Base-by-base conservation (phyloP, 1,284 basidiomycete genomes). In the Anthracocystis walkeri region DNA sequence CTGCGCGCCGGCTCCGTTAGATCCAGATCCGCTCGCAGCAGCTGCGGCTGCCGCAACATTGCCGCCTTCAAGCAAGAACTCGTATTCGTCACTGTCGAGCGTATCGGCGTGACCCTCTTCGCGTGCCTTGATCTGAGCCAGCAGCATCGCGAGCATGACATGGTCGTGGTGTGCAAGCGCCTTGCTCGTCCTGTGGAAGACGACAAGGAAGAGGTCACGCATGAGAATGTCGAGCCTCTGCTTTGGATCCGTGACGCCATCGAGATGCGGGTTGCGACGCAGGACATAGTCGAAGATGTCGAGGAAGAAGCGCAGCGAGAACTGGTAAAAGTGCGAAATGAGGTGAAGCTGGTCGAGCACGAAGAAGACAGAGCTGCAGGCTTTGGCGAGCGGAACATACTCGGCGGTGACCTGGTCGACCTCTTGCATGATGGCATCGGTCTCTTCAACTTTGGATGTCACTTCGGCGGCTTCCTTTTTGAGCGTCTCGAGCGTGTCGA, bases 251-350 rank as follows among this genome's bases (percentile, higher is more conserved):
- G 90, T 88, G 66, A 97, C 88, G 69, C 89, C 90, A 83, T 90
- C 90, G 69, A 97, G 89, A 84, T 94, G 92, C 8, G 95, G 94
- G 85, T 98, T 98, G 80, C 93, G 91, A 73, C 92, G 91, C 8
- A 99, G 89, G 61, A 98, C 91, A 78, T 92, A 93, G 87, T 98
- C 94, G 86, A 99, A 99, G 80, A 99, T 96, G 85, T 97, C 95
- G 69, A 98, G 90, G 91, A 99, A 99, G 89, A 97, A 98, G 45
- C 90, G 91, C 56, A 99, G 89, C 1, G 96, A 98, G 88, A 99
- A 99, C 85, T 98, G 94, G 85, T 99, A 99, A 88, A 99, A 99
- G 87, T 98, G 96, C 83, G 97, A 94, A 87, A 98, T 90, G 57
- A 92, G 89, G 81, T 94, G 92, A 54, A 99, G 89, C 83, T 97